phyloP scores from a whole-genome alignment of 495 filamentous ascomycete genomes.

The Trichoderma reesei region DNA sequence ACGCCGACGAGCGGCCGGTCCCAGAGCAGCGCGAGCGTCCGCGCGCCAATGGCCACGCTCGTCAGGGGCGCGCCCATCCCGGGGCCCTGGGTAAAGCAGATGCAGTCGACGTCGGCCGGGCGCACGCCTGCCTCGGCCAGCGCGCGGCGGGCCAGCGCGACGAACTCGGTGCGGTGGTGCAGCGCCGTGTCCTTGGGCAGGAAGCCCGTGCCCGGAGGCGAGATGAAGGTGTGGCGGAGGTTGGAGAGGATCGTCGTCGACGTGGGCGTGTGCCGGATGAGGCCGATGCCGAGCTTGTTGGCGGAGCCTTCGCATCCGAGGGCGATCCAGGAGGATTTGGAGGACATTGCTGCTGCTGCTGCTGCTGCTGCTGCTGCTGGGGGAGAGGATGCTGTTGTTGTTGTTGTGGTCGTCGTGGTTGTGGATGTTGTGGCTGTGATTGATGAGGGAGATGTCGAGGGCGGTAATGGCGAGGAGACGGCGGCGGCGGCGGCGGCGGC shows the following conservation, averaged over 20 bases:
- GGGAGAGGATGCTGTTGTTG: no score
- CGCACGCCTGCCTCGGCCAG: conserved; percentile 55
- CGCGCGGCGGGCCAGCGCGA: conserved; percentile 65
- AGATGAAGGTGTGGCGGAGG: conserved; percentile 84
- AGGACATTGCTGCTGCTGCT: conserved; percentile 11
- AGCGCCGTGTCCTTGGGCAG: conserved; percentile 91
- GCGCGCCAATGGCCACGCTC: conserved; percentile 73
- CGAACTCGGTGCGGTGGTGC: conserved; percentile 82
- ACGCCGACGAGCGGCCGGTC: conserved; percentile 78
- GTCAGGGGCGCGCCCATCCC: conserved; percentile 97
- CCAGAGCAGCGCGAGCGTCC: conserved; percentile 79
- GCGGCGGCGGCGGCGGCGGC: no score
- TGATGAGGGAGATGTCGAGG: no score
- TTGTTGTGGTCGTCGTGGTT: no score
- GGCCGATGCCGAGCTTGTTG: conserved; percentile 92
- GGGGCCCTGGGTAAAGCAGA: conserved; percentile 91
- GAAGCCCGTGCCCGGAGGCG: conserved; percentile 89
- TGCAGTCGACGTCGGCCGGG: conserved; percentile 65
- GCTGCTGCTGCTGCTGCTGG: conserved; percentile 9
- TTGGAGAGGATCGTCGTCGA: conserved; percentile 78
- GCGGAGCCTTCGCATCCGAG: conserved; percentile 94
- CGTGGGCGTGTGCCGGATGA: conserved; percentile 65
- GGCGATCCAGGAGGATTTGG: conserved; percentile 46
- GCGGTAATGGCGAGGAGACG: neutral
- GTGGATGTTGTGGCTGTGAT: no score